These are phyloP conservation scores for Onygenales sp. DNA, from an alignment of 2,329 filamentous ascomycete genomes.

Conservation along the genomic window DNA sequence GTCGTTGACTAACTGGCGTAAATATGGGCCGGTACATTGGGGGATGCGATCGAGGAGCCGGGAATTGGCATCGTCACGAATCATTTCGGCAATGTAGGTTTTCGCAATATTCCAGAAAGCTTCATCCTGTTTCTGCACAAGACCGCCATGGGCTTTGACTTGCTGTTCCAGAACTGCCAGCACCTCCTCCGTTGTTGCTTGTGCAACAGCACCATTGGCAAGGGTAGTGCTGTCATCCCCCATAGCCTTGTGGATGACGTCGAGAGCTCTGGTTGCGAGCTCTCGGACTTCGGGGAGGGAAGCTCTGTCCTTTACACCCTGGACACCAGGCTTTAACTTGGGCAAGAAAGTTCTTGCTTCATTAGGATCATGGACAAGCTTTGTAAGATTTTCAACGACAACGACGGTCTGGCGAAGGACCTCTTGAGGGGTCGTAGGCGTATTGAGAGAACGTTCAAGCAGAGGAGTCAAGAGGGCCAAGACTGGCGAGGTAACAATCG, in stretches of 20 bases:
- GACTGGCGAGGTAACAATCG: slow-evolving; percentile 88
- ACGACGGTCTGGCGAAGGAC: slow-evolving; percentile 92
- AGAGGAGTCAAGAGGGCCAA: slow-evolving; percentile 89
- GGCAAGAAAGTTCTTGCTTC: slow-evolving; percentile 93
- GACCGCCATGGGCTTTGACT: slow-evolving; percentile 59
- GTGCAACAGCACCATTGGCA: slow-evolving; percentile 48
- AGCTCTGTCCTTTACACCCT: slow-evolving; percentile 75
- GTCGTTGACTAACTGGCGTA: slow-evolving; percentile 59
- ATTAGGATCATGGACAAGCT: slow-evolving; percentile 89
- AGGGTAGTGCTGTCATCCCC: slow-evolving; percentile 55
- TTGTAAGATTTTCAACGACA: slow-evolving; percentile 95
- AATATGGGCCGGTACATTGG: slow-evolving; percentile 61
- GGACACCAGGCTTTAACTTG: slow-evolving; percentile 87
- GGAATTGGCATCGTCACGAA: slow-evolving; percentile 78
- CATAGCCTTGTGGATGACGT: slow-evolving; percentile 92
- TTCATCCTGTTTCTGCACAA: slow-evolving; percentile 52
- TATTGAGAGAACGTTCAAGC: slow-evolving; percentile 88
- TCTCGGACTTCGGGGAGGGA: slow-evolving; percentile 92
- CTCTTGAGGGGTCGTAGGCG: slow-evolving; percentile 81
- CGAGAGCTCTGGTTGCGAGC: slow-evolving; percentile 69
- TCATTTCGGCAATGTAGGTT: slow-evolving; percentile 70
- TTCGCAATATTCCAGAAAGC: slow-evolving; percentile 58
- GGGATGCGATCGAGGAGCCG: slow-evolving; percentile 67
- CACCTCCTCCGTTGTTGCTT: slow-evolving; percentile 63
- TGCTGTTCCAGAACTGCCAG: slow-evolving; percentile 64